Conservation (phyloP, 31 red algal species). For the Odonthalia washingtoniensis region DNA sequence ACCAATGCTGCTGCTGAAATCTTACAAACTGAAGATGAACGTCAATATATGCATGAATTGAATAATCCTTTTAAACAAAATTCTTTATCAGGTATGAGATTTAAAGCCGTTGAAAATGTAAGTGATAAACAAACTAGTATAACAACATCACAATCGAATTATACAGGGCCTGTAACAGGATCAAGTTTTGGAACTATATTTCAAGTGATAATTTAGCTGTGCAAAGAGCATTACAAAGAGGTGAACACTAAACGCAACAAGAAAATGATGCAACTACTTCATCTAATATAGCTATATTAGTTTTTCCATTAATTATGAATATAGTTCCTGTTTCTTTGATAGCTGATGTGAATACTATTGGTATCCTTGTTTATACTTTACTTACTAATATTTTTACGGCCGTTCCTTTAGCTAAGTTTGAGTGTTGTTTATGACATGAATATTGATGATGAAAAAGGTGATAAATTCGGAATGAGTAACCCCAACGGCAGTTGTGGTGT, state of each 20-base stretch:
- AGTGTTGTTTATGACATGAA: too few relatives aligned
- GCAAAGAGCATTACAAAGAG: conserved; percentile 18
- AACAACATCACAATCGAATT: background rate
- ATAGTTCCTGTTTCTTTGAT: conserved; percentile 57
- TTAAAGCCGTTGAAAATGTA: background rate
- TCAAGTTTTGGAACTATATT: conserved; percentile 39
- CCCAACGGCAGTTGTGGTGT: too few relatives aligned
- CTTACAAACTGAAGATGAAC: background rate
- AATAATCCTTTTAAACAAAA: too few relatives aligned
- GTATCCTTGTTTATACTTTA: conserved; percentile 59
- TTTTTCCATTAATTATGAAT: conserved; percentile 54
- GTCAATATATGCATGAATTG: background rate
- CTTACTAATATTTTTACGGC: conserved; percentile 49
- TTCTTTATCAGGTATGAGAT: background rate
- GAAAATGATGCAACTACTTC: conserved; percentile 60
- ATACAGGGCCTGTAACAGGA: conserved; percentile 1
- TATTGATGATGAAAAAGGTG: too few relatives aligned
- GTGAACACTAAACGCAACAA: conserved; percentile 39
- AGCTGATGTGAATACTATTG: conserved; percentile 44
- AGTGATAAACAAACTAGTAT: background rate
- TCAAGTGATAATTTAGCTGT: conserved; percentile 42
- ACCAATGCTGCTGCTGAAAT: background rate
- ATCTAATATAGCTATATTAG: conserved; percentile 52
- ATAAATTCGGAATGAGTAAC: too few relatives aligned
- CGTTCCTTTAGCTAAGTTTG: conserved; percentile 46